Percentiles rank a stretch among this genome's conserved stretches.
These are phyloP conservation scores for Oryza coarctata DNA, from an alignment of 176 grass and related monocot genomes.

Conservation along the genomic window DNA sequence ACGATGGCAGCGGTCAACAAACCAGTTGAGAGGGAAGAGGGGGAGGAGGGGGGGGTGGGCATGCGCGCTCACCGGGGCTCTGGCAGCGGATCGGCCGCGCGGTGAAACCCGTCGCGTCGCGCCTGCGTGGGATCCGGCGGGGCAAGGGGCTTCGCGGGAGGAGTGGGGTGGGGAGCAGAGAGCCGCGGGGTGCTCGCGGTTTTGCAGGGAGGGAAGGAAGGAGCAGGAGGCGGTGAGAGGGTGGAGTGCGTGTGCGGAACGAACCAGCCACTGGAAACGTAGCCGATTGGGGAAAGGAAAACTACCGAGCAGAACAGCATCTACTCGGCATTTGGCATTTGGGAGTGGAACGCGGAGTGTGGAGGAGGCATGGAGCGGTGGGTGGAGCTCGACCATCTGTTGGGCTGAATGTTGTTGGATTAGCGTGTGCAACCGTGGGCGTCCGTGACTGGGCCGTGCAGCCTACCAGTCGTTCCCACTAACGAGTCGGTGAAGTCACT, in stretches of 20 bases:
- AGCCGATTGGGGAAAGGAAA: neutral
- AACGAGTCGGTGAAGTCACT: no score
- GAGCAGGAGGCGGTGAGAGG: neutral
- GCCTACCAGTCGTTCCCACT: no score
- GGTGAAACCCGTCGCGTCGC: constrained; percentile 14
- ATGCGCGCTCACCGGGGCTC: constrained; percentile 27
- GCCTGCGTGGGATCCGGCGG: neutral
- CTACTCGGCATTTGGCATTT: no score
- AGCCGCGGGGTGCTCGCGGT: neutral
- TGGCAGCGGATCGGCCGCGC: constrained; percentile 28
- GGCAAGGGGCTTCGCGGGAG: neutral
- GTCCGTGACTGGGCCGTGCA: no score
- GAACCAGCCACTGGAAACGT: neutral
- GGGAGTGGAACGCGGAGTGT: no score
- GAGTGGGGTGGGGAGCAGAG: neutral
- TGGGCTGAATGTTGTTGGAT: no score
- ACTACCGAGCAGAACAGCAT: neutral
- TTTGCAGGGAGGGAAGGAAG: neutral
- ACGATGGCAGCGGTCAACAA: constrained; percentile 5
- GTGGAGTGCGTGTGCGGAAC: constrained; percentile 11
- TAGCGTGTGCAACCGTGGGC: no score
- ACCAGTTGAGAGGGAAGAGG: neutral
- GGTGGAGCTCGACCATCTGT: no score
- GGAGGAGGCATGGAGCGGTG: no score
- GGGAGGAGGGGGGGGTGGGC: neutral